phyloP scores from a whole-genome alignment of 805 yeast genomes.

The Wickerhamiella lipophila region DNA sequence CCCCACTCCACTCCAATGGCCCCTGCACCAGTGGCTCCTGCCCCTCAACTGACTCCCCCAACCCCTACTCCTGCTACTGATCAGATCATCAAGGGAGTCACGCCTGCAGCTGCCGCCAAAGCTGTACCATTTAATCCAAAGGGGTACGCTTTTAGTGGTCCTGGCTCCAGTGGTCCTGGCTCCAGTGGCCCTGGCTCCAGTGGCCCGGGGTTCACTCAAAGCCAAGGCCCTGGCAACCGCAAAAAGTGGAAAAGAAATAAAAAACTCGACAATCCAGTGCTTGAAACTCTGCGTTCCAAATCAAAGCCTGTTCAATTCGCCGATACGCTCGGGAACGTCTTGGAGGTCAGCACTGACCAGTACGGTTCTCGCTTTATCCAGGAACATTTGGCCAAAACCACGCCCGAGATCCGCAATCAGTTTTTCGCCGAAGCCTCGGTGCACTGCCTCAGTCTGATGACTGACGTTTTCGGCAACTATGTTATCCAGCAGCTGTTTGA shows the following conservation, averaged over 20 bases:
- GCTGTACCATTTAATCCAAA: no score
- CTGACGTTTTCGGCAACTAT: conserved; percentile 96
- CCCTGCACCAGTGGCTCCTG: not conserved
- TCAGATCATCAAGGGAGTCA: not conserved
- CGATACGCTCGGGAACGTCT: conserved; percentile 74
- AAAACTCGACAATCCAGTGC: conserved; percentile 35
- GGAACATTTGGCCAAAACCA: conserved; percentile 58
- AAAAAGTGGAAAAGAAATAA: conserved; percentile 7
- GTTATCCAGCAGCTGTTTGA: conserved; percentile 93
- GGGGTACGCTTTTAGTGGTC: no score
- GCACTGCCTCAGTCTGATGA: conserved; percentile 64
- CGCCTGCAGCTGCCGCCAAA: no score
- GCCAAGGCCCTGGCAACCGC: not conserved
- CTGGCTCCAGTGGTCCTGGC: no score
- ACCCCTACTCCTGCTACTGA: not conserved
- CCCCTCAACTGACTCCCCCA: not conserved
- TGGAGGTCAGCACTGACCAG: conserved; percentile 90
- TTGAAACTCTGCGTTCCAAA: conserved; percentile 74
- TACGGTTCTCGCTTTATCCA: conserved; percentile 96
- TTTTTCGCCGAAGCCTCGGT: conserved; percentile 75
- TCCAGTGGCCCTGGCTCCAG: no score
- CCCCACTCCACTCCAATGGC: not conserved
- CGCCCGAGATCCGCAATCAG: conserved; percentile 59
- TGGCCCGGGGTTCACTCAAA: no score
- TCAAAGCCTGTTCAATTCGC: conserved; percentile 50